Evolutionary conservation across 225 moss, liverwort and hornwort genomes (phyloP).

Genomic region (Lunularia cruciata): DNA sequence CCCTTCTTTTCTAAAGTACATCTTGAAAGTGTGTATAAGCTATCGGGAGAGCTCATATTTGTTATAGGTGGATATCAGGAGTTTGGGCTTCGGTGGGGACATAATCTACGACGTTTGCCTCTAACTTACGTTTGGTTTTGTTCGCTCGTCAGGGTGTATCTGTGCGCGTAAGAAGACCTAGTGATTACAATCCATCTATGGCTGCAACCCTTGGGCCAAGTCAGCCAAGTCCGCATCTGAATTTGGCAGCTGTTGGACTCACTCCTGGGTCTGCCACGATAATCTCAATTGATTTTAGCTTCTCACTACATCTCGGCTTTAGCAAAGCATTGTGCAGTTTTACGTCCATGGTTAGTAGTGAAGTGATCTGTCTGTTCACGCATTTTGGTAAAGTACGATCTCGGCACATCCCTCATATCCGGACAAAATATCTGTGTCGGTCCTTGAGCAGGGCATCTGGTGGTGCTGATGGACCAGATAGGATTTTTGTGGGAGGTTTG

Average conservation of each 20-base stretch:
- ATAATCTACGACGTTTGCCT: too few relatives aligned
- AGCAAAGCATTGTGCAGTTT: too few relatives aligned
- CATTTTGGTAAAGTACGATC: too few relatives aligned
- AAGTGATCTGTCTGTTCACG: too few relatives aligned
- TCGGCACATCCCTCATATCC: not conserved
- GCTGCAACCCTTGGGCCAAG: slow-evolving; percentile 95
- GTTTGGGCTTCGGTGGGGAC: too few relatives aligned
- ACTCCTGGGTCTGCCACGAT: slow-evolving; percentile 81
- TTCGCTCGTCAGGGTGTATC: slow-evolving; percentile 66
- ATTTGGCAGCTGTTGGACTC: slow-evolving; percentile 83
- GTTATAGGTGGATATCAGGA: too few relatives aligned
- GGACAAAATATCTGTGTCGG: not conserved
- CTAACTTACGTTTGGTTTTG: too few relatives aligned
- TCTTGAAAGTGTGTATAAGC: too few relatives aligned
- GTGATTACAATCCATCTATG: slow-evolving; percentile 99
- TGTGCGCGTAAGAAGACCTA: slow-evolving; percentile 90
- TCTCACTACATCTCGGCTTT: too few relatives aligned
- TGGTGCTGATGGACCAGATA: slow-evolving; percentile 97
- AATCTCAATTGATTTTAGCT: not conserved
- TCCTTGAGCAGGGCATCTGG: slow-evolving; percentile 67
- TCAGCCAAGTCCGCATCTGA: slow-evolving; percentile 87
- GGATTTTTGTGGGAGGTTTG: slow-evolving; percentile 96
- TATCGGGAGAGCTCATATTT: too few relatives aligned
- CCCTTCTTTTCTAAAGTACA: too few relatives aligned
- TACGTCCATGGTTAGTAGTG: too few relatives aligned